Conservation (phyloP, 345 rosid genomes). For the Aquilaria sinensis region DNA sequence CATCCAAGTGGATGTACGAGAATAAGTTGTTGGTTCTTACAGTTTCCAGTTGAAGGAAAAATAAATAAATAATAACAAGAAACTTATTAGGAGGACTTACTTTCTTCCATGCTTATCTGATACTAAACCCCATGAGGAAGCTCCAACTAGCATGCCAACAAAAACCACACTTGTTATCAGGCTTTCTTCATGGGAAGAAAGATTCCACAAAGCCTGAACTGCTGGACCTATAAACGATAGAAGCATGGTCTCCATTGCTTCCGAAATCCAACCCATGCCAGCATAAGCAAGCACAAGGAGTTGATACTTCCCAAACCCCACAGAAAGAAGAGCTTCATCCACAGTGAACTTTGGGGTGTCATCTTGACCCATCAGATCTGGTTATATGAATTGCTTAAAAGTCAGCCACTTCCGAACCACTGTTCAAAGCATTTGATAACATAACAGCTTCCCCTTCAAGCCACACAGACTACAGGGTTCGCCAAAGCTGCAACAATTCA, state of each 20-base stretch:
- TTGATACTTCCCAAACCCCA: conserved; percentile 90
- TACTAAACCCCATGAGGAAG: conserved; percentile 85
- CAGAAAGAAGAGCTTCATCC: conserved; percentile 74
- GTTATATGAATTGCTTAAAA: not conserved
- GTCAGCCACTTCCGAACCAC: too few relatives aligned
- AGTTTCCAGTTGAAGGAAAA: conserved; percentile 7
- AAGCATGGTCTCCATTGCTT: conserved; percentile 98
- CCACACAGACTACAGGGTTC: too few relatives aligned
- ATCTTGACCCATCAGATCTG: conserved; percentile 27
- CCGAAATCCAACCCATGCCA: conserved; percentile 90
- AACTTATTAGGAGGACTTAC: conserved; percentile 23
- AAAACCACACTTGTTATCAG: conserved; percentile 70
- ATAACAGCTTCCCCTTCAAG: too few relatives aligned
- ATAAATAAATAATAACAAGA: not conserved
- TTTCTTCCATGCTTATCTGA: conserved; percentile 85
- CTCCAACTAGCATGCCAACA: conserved; percentile 85
- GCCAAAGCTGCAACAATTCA: too few relatives aligned
- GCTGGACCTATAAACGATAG: conserved; percentile 87
- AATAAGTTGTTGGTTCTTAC: too few relatives aligned
- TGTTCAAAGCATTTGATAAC: too few relatives aligned
- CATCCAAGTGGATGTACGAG: too few relatives aligned
- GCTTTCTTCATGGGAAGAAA: conserved; percentile 67
- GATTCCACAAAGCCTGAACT: conserved; percentile 63
- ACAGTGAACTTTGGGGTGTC: conserved; percentile 45
- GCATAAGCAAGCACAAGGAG: conserved; percentile 64